Percentiles rank a stretch among this genome's conserved stretches.
Evolutionary conservation across 805 yeast genomes (phyloP).

Genomic region (Kregervanrija delftensis): DNA sequence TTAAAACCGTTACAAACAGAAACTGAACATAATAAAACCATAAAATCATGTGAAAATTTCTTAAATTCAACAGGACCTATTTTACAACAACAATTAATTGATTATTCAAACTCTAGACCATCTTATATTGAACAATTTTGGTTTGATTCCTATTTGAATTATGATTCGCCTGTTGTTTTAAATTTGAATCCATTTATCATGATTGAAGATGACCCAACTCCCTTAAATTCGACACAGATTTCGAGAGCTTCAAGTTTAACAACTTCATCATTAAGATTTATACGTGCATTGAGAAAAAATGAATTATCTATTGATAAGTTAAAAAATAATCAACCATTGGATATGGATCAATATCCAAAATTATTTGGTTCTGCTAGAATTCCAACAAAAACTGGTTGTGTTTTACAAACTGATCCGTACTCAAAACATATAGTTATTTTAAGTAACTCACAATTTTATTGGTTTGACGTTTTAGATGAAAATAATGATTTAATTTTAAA

Average conservation of each 20-base stretch:
- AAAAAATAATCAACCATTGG: conserved; percentile 55
- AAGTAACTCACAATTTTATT: conserved; percentile 82
- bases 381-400: conserved; percentile 77
- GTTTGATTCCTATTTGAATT: conserved; percentile 84
- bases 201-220: conserved; percentile 87
- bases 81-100: conserved; percentile 56
- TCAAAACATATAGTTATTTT: conserved; percentile 78
- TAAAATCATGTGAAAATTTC: conserved; percentile 50
- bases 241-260: conserved; percentile 78
- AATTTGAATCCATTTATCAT: conserved; percentile 87
- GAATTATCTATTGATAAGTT: conserved; percentile 67
- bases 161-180: conserved; percentile 86
- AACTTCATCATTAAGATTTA: conserved; percentile 69
- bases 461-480: conserved; percentile 87
- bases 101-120: conserved; percentile 55
- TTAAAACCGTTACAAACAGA: conserved; percentile 79
- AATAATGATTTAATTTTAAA: conserved; percentile 64
- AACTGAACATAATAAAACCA: conserved; percentile 56
- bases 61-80: conserved; percentile 47
- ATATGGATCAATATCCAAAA: conserved; percentile 89
- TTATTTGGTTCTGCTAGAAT: conserved; percentile 84
- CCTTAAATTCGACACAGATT: conserved; percentile 55
- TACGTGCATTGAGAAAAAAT: conserved; percentile 68
- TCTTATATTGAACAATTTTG: conserved; percentile 91
- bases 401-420: conserved; percentile 70